A percentile compares a stretch with the other conserved stretches of the same genome.
Conservation (phyloP, 2,329 filamentous ascomycete species). For the Colletotrichum scovillei region DNA sequence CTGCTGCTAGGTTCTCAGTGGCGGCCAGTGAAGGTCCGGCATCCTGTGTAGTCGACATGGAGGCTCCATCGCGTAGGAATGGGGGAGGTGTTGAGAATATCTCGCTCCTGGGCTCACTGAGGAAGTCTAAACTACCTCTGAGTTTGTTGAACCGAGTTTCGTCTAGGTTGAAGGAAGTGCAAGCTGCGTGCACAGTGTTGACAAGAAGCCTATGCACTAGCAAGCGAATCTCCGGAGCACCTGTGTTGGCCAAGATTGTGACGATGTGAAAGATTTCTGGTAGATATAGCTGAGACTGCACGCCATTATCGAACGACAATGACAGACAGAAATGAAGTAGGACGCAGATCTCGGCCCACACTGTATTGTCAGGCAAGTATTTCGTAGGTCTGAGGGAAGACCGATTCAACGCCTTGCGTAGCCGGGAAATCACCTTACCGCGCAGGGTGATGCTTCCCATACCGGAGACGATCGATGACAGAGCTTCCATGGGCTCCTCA, state of each 20-base stretch:
- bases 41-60: slow-evolving; percentile 66
- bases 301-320: slow-evolving; percentile 74
- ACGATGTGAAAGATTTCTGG: slow-evolving; percentile 78
- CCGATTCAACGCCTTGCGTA: slow-evolving; percentile 75
- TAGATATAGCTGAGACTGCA: slow-evolving; percentile 75
- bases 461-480: slow-evolving; percentile 71
- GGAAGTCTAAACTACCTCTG: slow-evolving; percentile 64
- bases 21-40: slow-evolving; percentile 61
- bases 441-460: slow-evolving; percentile 74
- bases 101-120: slow-evolving; percentile 70
- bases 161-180: slow-evolving; percentile 72
- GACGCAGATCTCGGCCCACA: slow-evolving; percentile 77
- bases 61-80: slow-evolving; percentile 63
- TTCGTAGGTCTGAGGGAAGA: slow-evolving; percentile 75
- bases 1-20: slow-evolving; percentile 70
- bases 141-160: slow-evolving; percentile 68
- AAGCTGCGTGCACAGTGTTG: slow-evolving; percentile 76
- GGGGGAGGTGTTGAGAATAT: slow-evolving; percentile 63
- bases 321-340: slow-evolving; percentile 74
- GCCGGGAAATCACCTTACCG: slow-evolving; percentile 72
- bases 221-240: slow-evolving; percentile 65
- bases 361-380: slow-evolving; percentile 72
- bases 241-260: slow-evolving; percentile 77
- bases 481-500: slow-evolving; percentile 68
- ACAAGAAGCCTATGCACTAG: slow-evolving; percentile 73